phyloP scores from a whole-genome alignment of 1,284 basidiomycete species.

The Cerrena zonata region DNA sequence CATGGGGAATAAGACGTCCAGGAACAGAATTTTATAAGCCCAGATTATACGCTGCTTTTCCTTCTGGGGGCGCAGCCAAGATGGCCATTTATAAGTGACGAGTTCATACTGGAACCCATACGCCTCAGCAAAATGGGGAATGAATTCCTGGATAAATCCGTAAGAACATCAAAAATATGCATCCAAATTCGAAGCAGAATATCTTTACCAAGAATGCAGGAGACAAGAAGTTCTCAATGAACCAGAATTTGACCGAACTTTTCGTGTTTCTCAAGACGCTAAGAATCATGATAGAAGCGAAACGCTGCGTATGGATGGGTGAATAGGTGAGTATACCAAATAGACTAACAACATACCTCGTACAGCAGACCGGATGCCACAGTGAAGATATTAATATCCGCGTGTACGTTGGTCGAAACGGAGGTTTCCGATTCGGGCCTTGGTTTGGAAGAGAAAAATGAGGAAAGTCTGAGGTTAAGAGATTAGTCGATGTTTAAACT shows the following conservation, averaged over 20 bases:
- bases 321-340: constrained; percentile 4
- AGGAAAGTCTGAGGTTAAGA: constrained; percentile 41
- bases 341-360: constrained; percentile 54
- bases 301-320: constrained; percentile 55
- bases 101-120: constrained; percentile 95
- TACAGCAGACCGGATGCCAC: constrained; percentile 95
- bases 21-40: constrained; percentile 99
- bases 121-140: constrained; percentile 83
- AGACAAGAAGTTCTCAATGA: constrained; percentile 98
- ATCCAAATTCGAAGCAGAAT: not conserved
- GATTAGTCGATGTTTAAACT: not conserved
- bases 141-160: constrained; percentile 66
- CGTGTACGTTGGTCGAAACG: constrained; percentile 42
- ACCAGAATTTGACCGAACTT: constrained; percentile 96
- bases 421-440: constrained; percentile 15
- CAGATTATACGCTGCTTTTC: constrained; percentile 98
- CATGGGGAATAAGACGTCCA: constrained; percentile 97
- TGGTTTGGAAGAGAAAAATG: constrained; percentile 41
- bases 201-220: constrained; percentile 83
- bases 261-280: constrained; percentile 92
- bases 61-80: constrained; percentile 91
- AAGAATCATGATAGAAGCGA: constrained; percentile 96
- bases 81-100: constrained; percentile 98
- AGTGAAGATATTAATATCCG: constrained; percentile 97
- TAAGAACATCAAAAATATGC: not conserved